Evolutionary conservation across 164 flowering plant species (phyloP), one percentile per base, ranked within the genome.

Genomic region (Stephania cephalantha): DNA sequence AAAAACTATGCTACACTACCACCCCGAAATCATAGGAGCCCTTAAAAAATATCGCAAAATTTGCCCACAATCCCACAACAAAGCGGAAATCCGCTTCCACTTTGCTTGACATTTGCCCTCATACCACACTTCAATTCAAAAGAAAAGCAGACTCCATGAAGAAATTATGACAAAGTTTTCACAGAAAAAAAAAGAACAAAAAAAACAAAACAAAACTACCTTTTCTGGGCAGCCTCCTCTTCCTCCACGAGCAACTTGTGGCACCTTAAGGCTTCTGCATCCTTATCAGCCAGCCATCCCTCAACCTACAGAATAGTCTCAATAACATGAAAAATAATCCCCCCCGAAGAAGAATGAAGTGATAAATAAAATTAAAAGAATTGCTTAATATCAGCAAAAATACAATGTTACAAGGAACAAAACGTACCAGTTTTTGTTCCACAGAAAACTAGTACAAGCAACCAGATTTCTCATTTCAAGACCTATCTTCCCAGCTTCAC

Each of bases 161-260:
- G 25, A 61, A 61, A 61, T 5, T 7, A 61, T 61, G 25, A 61
- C 22, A 18, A 0, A 61, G 55, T 9, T 50, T 50, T 48, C 53
- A 7, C 13, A 12, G 2, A 35, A 35, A 35, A 35, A 31, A 35
- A 0, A 13, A 13, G 4, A 9, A 50, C 25, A 50, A 50, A 50
- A 50, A 55, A 55, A 55, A 55, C 2, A 15, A 4, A 76, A 92
- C 25, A 25, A 25, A 25, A 25, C 0, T 25, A 25, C 97, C 93
- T 90, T 80, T 80, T 90, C 84, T 86, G 93, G 75, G 91, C 92
- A 83, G 97, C 97, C 83, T 90, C 97, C 78, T 92, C 98, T 81
- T 94, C 98, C 84, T 91, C 98, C 79, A 94, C 88, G 69, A 94
- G 94, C 83, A 94, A 78, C 78, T 94, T 91, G 73, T 92, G 96